Base-by-base conservation (phyloP, 2,329 filamentous ascomycete genomes). In the Chaetomiaceae sp. region DNA sequence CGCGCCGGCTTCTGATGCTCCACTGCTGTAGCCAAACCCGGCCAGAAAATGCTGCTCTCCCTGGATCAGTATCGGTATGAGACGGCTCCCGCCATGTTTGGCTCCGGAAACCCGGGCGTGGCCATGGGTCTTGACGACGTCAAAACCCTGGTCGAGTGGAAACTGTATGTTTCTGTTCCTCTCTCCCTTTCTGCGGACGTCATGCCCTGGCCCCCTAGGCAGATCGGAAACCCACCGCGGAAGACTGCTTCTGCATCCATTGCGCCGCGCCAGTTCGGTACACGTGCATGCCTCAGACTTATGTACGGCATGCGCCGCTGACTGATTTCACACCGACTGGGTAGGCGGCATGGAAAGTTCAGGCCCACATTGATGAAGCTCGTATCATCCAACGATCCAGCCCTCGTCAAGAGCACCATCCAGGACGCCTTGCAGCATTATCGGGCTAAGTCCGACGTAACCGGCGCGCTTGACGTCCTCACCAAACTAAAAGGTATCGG, bases 401-500 rank as follows among this genome's bases (percentile, higher is more conserved):
- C 66, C 11, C 74, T 70, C 1, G 79, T 83, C 14, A 61, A 67
- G 7, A 60, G 71, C 22, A 83, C 79, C 0, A 71, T 83, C 38
- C 45, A 68, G 3, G 59, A 71, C 27, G 81, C 78, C 0, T 71
- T 82, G 48, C 57, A 61, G 4, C 45, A 60, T 22, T 78, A 80
- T 56, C 62, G 63, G 45, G 51, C 59, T 9, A 59, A 67, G 26
- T 52, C 62, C 5, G 61, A 68, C 32, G 54, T 63, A 0, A 45
- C 65, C 2, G 61, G 66, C 7, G 72, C 79, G 3, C 60, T 87
- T 6, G 70, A 71, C 3, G 64, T 66, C 1, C 68, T 90, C 10
- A 72, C 71, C 1, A 71, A 71, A 45, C 68, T 93, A n/a, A 82
- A 73, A 52, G 87, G 87, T 27, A 79, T 94, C 51, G 87, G 87